Percentiles rank a stretch among this genome's conserved stretches.
These are phyloP conservation scores for Ogataea pignaliae DNA, from an alignment of 805 yeast species.

Conservation along the genomic window DNA sequence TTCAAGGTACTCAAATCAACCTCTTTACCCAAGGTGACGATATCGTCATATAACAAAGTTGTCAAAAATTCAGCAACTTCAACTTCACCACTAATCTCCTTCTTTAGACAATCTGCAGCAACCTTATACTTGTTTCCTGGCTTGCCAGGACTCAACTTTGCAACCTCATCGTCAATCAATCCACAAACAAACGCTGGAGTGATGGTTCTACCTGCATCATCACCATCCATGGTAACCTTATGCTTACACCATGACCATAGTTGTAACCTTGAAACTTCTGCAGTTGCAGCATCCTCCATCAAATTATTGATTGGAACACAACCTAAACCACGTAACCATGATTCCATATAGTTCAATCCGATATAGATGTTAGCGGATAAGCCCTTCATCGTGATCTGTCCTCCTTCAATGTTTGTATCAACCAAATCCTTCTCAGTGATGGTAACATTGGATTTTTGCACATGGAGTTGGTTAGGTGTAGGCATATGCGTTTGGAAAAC, in stretches of 20 bases:
- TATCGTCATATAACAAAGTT: constrained; percentile 69
- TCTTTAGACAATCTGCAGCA: constrained; percentile 68
- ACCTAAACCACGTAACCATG: constrained; percentile 80
- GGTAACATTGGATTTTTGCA: constrained; percentile 35
- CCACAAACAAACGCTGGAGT: constrained; percentile 56
- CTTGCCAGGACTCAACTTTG: constrained; percentile 41
- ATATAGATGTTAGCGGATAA: constrained; percentile 67
- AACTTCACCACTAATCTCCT: constrained; percentile 62
- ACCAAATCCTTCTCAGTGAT: constrained; percentile 55
- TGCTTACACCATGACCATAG: constrained; percentile 82
- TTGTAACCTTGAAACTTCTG: constrained; percentile 81
- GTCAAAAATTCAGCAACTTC: constrained; percentile 76
- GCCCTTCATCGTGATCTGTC: constrained; percentile 64
- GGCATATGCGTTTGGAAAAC: constrained; percentile 76
- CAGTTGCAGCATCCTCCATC: constrained; percentile 91
- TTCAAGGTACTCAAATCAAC: constrained; percentile 30
- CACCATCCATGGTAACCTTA: constrained; percentile 43
- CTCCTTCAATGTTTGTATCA: constrained; percentile 60
- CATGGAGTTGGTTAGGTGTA: constrained; percentile 70
- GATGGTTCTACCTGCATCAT: constrained; percentile 51
- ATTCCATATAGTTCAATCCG: constrained; percentile 78
- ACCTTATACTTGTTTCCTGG: constrained; percentile 61
- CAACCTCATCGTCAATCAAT: constrained; percentile 59
- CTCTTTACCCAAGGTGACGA: constrained; percentile 42
- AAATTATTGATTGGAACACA: constrained; percentile 82